phyloP scores from a whole-genome alignment of 2,329 filamentous ascomycete genomes.

The Achaetomium macrosporum region DNA sequence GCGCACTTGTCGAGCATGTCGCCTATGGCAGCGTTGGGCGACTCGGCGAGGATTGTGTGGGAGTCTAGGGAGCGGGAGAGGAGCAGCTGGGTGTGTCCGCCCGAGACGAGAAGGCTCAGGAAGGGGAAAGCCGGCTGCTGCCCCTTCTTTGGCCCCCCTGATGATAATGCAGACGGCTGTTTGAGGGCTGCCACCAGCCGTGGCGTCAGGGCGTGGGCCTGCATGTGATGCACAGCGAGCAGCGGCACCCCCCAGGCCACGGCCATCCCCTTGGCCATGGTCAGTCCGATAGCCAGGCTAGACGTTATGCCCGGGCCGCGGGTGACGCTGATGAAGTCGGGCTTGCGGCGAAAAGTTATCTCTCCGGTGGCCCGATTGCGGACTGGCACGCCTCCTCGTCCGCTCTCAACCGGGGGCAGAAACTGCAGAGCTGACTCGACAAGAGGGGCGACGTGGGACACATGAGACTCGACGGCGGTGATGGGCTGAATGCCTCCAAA shows the following conservation, averaged over 20 bases:
- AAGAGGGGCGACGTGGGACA: conserved; percentile 61
- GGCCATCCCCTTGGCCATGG: conserved; percentile 81
- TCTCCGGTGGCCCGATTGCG: conserved; percentile 5
- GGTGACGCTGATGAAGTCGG: conserved; percentile 84
- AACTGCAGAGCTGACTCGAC: conserved; percentile 56
- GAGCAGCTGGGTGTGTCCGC: conserved; percentile 85
- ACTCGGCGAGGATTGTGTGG: conserved; percentile 68
- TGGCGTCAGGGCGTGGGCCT: conserved; percentile 87
- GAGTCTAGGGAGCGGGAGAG: conserved; percentile 61
- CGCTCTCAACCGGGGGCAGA: conserved; percentile 35
- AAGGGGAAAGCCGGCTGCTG: conserved; percentile 66
- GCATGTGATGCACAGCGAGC: conserved; percentile 92
- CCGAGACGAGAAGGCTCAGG: conserved; percentile 80
- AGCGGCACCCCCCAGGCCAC: conserved; percentile 78
- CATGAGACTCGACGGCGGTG: conserved; percentile 69
- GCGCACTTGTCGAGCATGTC: conserved; percentile 86
- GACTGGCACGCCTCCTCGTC: not conserved
- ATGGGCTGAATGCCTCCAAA: conserved; percentile 78
- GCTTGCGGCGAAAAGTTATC: conserved; percentile 39
- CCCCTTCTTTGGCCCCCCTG: not conserved
- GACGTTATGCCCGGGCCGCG: conserved; percentile 84
- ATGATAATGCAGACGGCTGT: not conserved
- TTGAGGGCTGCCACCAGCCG: conserved; percentile 62
- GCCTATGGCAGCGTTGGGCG: conserved; percentile 79
- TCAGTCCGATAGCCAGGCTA: conserved; percentile 70